These are phyloP conservation scores for Chrysoporthe austroafricana DNA, from an alignment of 2,329 filamentous ascomycete species.

Conservation along the genomic window DNA sequence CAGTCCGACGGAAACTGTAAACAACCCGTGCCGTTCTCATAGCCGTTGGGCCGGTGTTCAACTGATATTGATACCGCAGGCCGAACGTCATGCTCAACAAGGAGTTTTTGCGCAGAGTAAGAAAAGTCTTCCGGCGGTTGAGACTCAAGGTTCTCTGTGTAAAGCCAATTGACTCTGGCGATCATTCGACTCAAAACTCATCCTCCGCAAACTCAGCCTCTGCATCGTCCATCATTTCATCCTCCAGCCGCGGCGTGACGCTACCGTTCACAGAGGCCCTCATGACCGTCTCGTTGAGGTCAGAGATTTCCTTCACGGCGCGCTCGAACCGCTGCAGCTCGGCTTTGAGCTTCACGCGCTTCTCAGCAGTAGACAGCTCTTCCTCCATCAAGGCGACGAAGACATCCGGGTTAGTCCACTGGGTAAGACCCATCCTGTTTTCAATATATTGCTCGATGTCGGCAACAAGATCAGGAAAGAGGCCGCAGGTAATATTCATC, in stretches of 20 bases:
- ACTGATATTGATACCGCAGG: not conserved
- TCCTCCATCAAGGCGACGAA: conserved; percentile 45
- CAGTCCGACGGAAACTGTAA: not conserved
- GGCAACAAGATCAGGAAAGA: conserved; percentile 50
- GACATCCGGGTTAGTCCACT: conserved; percentile 29
- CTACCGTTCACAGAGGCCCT: conserved; percentile 11
- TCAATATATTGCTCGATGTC: conserved; percentile 49
- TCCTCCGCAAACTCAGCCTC: not conserved
- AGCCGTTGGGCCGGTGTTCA: not conserved
- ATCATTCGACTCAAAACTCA: not conserved
- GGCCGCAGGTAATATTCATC: conserved; percentile 52
- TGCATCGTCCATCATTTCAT: conserved; percentile 1
- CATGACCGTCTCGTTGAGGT: conserved; percentile 36
- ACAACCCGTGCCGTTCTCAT: not conserved
- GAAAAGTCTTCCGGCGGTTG: not conserved
- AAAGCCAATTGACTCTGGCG: no score
- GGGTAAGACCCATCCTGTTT: conserved; percentile 46
- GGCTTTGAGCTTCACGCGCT: conserved; percentile 38
- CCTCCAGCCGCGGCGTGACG: conserved; percentile 9
- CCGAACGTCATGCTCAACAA: not conserved
- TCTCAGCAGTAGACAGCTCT: conserved; percentile 37
- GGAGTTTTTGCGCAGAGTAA: not conserved
- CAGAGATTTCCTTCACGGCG: conserved; percentile 41
- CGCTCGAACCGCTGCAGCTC: conserved; percentile 40
- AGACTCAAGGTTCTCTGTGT: not conserved